phyloP scores from a whole-genome alignment of 2,329 filamentous ascomycete species.

The Talaromyces verruculosus region DNA sequence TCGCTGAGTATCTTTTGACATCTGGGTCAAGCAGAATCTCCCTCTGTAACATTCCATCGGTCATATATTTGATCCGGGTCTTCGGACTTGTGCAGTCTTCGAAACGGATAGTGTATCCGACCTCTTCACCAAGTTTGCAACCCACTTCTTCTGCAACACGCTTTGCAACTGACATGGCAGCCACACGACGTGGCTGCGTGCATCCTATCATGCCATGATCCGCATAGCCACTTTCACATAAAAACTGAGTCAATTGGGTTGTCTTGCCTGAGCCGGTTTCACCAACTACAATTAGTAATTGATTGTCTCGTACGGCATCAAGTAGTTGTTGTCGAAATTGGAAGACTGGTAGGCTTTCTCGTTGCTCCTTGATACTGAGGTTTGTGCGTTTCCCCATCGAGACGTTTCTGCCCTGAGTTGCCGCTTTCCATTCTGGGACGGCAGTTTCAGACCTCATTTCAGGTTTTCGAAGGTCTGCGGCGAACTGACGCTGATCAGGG shows the following conservation, averaged over 20 bases:
- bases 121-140: conserved; percentile 83
- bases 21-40: conserved; percentile 93
- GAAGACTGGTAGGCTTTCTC: conserved; percentile 84
- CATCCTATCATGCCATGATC: conserved; percentile 89
- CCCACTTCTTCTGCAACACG: conserved; percentile 96
- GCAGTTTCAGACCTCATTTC: conserved; percentile 57
- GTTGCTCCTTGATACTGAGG: conserved; percentile 92
- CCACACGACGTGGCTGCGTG: conserved; percentile 94
- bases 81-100: conserved; percentile 86
- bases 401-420: conserved; percentile 74
- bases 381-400: conserved; percentile 82
- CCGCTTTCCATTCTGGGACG: conserved; percentile 90
- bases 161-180: conserved; percentile 95
- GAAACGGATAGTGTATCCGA: conserved; percentile 96
- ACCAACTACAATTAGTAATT: conserved; percentile 91
- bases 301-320: conserved; percentile 81
- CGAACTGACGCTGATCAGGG: conserved; percentile 82
- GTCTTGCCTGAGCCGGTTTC: conserved; percentile 98
- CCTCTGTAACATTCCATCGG: conserved; percentile 94
- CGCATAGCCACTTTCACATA: conserved; percentile 88
- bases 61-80: conserved; percentile 99
- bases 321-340: conserved; percentile 85
- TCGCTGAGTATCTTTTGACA: conserved; percentile 84
- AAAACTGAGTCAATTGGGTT: conserved; percentile 77
- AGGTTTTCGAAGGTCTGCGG: conserved; percentile 75